Percentiles rank a stretch among this genome's conserved stretches.
Conservation (phyloP, 306 rosid species). For the Gleditsia sinensis region DNA sequence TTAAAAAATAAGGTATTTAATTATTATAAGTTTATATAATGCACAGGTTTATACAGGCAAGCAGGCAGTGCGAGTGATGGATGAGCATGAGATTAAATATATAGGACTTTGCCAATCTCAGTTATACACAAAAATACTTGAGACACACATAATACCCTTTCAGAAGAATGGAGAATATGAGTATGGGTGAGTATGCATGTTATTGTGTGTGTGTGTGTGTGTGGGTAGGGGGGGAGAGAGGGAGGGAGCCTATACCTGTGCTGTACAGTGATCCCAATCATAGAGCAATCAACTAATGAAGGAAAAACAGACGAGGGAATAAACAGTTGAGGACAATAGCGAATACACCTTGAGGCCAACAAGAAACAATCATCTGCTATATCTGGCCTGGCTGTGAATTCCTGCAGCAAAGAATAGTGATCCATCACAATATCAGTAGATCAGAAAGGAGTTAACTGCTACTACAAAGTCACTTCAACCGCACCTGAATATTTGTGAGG, state of each 20-base stretch:
- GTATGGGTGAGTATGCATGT: neutral
- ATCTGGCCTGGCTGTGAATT: slow-evolving; percentile 98
- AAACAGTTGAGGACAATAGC: slow-evolving; percentile 96
- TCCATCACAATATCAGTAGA: slow-evolving; percentile 29
- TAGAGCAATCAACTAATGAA: slow-evolving; percentile 87
- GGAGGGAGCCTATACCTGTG: slow-evolving; percentile 65
- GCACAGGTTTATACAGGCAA: neutral
- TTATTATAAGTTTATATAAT: neutral
- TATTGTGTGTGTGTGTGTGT: neutral
- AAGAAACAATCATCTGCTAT: slow-evolving; percentile 98
- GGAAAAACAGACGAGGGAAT: slow-evolving; percentile 91
- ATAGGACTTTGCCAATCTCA: slow-evolving; percentile 10
- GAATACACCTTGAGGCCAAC: slow-evolving; percentile 98
- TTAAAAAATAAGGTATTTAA: neutral
- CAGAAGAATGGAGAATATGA: slow-evolving; percentile 11
- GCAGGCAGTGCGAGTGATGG: too few relatives aligned
- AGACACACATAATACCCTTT: neutral
- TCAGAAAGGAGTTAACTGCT: slow-evolving; percentile 22
- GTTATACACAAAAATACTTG: neutral
- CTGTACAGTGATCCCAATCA: slow-evolving; percentile 95
- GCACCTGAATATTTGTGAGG: slow-evolving; percentile 89
- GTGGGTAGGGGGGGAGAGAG: slow-evolving; percentile 4
- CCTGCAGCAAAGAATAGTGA: slow-evolving; percentile 57
- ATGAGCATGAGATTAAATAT: slow-evolving; percentile 3
- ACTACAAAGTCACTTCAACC: slow-evolving; percentile 22